phyloP scores from a whole-genome alignment of 192 early-diverging fungal genomes.

The Mortierella alpina region DNA sequence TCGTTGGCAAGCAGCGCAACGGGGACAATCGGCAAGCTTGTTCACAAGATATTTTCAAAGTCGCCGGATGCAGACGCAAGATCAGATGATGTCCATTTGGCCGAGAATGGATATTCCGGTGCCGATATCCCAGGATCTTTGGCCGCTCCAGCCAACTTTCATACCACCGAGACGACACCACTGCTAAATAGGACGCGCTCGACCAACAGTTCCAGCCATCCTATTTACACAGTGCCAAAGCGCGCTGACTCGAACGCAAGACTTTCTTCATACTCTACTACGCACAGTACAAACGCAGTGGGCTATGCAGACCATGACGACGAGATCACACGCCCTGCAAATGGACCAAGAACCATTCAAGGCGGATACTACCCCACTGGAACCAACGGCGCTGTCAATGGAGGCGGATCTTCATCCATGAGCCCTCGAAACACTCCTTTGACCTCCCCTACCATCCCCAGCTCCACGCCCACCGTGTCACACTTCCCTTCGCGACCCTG shows the following conservation, averaged over 20 bases:
- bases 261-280: slow-evolving; percentile 32
- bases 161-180: slow-evolving; percentile 38
- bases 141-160: slow-evolving; percentile 31
- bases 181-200: slow-evolving; percentile 16
- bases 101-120: slow-evolving; percentile 6
- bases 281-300: slow-evolving; percentile 2
- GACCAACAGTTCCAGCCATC: slow-evolving; percentile 3
- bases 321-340: background rate
- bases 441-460: background rate
- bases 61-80: slow-evolving; percentile 13
- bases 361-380: background rate
- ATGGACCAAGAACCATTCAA: background rate
- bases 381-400: background rate
- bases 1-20: slow-evolving; percentile 30
- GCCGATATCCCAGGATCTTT: slow-evolving; percentile 38
- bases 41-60: slow-evolving; percentile 47
- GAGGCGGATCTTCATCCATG: background rate
- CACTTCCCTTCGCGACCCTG: slow-evolving; percentile 43
- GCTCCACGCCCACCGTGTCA: background rate
- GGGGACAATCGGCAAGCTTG: slow-evolving; percentile 39
- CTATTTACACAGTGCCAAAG: slow-evolving; percentile 10
- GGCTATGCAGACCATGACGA: background rate
- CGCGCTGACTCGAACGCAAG: slow-evolving; percentile 12
- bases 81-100: background rate
- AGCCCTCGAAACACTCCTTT: background rate